Evolutionary conservation across 164 flowering plant species (phyloP), one percentile per base, ranked within the genome.

Genomic region (Dillenia suffruticosa): DNA sequence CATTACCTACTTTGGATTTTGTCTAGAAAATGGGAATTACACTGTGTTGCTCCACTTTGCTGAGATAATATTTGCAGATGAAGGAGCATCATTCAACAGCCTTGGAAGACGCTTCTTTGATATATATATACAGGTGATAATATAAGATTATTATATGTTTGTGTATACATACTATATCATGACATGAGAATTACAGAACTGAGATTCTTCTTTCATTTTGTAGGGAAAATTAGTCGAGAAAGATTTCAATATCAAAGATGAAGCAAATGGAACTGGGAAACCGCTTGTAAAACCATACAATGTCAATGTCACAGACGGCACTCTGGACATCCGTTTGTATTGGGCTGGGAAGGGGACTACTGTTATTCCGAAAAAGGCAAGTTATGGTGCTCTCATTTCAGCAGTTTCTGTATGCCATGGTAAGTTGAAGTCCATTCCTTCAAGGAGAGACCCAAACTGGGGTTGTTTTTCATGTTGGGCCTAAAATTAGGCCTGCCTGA

Each of bases 271-370:
- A 13, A 67, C 66, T 54, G 68, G 67, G 44, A 78, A 65, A 56
- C 69, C 44, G 7, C 43, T 74, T 2, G 55, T 57, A 10, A 58
- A 13, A 19, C 40, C 45, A 10, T 72, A 66, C 58, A 64, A 32
- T 17, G 71, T 62, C 0, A 55, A 15, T 62, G 83, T 81, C 7
- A 72, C 64, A 0, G 32, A 65, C 50, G 61, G 49, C 14, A 64
- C 54, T 45, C 12, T 82, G 45, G 77, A 82, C 52, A 73, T 82
- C 13, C 80, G 78, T 3, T 76, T 82, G 32, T 26, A 62, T 13
- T 78, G 70, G 69, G 76, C 79, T 63, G 86, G 82, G 15, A 78
- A 76, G 64, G 86, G 86, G 50, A 76, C 84, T 12, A 74, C 75
- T 16, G 63, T 49, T 8, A 61, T 76, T 2, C 86, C 84, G 1